Evolutionary conservation across 116 monocot genomes (phyloP).

Genomic region (Iris pallida): DNA sequence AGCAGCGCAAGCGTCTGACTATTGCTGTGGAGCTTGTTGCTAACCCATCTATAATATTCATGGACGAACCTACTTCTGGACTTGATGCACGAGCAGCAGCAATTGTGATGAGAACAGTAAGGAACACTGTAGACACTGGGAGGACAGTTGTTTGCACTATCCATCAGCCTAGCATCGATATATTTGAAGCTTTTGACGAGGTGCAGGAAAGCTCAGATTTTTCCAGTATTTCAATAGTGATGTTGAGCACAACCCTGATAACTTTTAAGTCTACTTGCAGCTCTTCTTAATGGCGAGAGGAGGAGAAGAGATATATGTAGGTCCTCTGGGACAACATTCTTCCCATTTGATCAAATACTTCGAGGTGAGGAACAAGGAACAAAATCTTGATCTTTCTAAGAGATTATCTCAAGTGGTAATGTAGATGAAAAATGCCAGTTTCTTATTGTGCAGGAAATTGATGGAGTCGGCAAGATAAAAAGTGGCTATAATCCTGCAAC

Average conservation of each 20-base stretch:
- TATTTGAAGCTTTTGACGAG: conserved; percentile 55
- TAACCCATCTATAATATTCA: conserved; percentile 42
- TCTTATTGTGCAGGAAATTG: conserved; percentile 15
- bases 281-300: conserved; percentile 43
- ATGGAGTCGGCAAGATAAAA: conserved; percentile 28
- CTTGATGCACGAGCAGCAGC: conserved; percentile 44
- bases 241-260: background rate
- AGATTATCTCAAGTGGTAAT: background rate
- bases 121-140: conserved; percentile 38
- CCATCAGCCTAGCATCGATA: conserved; percentile 47
- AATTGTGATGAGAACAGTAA: conserved; percentile 43
- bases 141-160: conserved; percentile 44
- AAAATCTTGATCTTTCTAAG: background rate
- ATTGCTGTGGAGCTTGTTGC: conserved; percentile 48
- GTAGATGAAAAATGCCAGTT: background rate
- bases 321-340: conserved; percentile 32
- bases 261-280: conserved; percentile 5
- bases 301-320: conserved; percentile 47
- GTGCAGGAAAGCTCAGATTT: conserved; percentile 4
- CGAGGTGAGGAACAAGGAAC: conserved; percentile 17
- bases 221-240: background rate
- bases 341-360: conserved; percentile 33
- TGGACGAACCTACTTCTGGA: conserved; percentile 46
- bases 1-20: conserved; percentile 37
- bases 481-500: conserved; percentile 43